Percentiles rank a stretch among this genome's conserved stretches.
These are phyloP conservation scores for Myxozyma melibiosi DNA, from an alignment of 805 yeast genomes.

Conservation along the genomic window DNA sequence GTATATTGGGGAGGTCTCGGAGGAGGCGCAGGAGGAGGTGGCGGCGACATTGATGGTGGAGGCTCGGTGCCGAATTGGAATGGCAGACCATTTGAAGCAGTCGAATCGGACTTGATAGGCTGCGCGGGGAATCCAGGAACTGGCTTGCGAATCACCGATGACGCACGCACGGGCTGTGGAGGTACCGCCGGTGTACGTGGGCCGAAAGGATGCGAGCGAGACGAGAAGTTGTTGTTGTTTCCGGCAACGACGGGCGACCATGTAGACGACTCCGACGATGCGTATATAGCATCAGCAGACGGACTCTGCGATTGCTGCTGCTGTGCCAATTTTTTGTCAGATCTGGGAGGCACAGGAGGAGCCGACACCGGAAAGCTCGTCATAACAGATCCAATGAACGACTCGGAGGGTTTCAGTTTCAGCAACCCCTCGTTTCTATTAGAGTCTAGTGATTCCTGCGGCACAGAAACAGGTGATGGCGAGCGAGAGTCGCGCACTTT, in stretches of 20 bases:
- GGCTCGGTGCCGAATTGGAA: background rate
- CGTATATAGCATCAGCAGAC: background rate
- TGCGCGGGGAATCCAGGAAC: conserved; percentile 5
- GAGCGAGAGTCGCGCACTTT: background rate
- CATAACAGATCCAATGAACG: conserved; percentile 5
- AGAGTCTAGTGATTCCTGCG: background rate
- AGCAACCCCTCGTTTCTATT: background rate
- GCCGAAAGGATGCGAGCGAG: background rate
- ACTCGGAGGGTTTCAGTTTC: conserved; percentile 1
- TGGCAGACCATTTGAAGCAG: background rate
- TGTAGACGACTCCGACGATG: background rate
- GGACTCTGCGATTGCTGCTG: background rate
- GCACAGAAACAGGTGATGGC: conserved; percentile 10
- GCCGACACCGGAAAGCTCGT: background rate
- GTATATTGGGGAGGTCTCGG: background rate
- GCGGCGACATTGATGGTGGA: background rate
- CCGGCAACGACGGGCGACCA: conserved; percentile 6
- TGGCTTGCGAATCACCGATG: conserved; percentile 5
- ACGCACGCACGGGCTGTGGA: background rate
- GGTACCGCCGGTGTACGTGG: background rate
- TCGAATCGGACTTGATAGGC: background rate
- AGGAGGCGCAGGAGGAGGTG: conserved; percentile 7
- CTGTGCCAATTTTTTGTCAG: background rate
- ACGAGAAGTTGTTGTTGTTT: background rate
- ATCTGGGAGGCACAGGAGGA: background rate